Conservation (phyloP, 2,329 filamentous ascomycete genomes). For the Colletotrichum spaethianum region DNA sequence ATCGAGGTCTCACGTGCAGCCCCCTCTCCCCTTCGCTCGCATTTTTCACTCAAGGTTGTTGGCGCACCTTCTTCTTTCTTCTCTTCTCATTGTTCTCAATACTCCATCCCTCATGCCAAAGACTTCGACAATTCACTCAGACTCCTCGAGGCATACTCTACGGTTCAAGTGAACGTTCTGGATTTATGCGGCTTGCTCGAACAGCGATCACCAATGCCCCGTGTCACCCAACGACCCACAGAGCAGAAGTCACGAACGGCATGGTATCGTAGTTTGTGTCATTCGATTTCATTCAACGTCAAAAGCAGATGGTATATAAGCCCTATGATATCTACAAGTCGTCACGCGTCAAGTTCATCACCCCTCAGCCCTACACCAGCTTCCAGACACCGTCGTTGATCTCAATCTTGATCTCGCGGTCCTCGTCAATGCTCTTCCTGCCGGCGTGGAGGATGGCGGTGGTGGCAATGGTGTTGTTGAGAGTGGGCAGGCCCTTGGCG, state of each 20-base stretch:
- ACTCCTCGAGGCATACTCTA: neutral
- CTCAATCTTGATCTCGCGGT: conserved; percentile 81
- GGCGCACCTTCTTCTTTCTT: neutral
- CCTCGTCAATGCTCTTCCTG: conserved; percentile 86
- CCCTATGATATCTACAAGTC: conserved; percentile 29
- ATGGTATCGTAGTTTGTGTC: neutral
- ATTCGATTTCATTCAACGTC: conserved; percentile 28
- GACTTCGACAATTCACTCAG: neutral
- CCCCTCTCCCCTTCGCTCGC: neutral
- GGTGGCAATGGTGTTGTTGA: conserved; percentile 91
- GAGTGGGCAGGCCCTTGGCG: conserved; percentile 83
- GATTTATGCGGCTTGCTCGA: neutral
- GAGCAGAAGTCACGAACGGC: neutral
- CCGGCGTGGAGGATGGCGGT: conserved; percentile 94
- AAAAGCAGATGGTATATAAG: conserved; percentile 39
- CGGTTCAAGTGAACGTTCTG: neutral
- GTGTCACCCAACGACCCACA: neutral
- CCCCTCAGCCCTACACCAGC: conserved; percentile 61
- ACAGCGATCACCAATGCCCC: neutral
- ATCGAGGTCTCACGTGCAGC: neutral
- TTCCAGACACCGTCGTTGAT: conserved; percentile 77
- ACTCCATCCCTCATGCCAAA: neutral
- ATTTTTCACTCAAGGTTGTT: neutral
- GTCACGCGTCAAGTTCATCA: neutral
- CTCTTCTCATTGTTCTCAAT: no score